These are phyloP conservation scores for Lichtheimia corymbifera DNA, from an alignment of 371 early-diverging fungal species.

Conservation along the genomic window DNA sequence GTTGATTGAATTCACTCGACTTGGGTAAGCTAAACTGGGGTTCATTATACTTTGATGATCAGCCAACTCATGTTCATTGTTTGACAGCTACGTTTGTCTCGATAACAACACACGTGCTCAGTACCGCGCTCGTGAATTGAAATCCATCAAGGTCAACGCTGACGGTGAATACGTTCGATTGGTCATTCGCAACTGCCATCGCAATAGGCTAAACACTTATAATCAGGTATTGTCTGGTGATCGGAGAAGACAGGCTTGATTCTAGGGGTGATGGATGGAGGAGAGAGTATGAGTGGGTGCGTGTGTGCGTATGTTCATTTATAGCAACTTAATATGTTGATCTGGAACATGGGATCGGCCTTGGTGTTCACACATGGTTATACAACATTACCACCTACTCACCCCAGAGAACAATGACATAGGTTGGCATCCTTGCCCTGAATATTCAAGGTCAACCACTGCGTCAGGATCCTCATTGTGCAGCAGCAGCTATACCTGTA, in stretches of 20 bases:
- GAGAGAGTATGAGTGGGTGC: too few relatives aligned
- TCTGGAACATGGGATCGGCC: too few relatives aligned
- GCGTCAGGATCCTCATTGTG: constrained; percentile 5
- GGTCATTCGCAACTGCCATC: constrained; percentile 69
- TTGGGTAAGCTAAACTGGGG: constrained; percentile 25
- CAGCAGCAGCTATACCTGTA: constrained; percentile 21
- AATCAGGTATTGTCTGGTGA: constrained; percentile 62
- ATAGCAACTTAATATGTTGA: too few relatives aligned
- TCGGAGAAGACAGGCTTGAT: too few relatives aligned
- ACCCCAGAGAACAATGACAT: background rate
- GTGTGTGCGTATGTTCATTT: too few relatives aligned
- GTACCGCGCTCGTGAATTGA: constrained; percentile 66
- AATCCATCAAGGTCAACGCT: constrained; percentile 75
- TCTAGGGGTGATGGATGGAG: too few relatives aligned
- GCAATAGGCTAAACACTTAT: constrained; percentile 72
- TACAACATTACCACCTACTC: too few relatives aligned
- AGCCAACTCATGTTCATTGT: background rate
- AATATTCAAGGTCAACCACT: constrained; percentile 27
- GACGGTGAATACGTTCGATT: constrained; percentile 73
- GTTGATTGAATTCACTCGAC: constrained; percentile 39
- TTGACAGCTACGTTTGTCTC: constrained; percentile 41
- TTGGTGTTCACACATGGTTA: constrained; percentile 16
- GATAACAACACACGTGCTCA: constrained; percentile 49
- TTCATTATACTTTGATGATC: background rate
- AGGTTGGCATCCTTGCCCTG: constrained; percentile 29